These are phyloP conservation scores for Cucurbitaria berberidis DNA, from an alignment of 2,329 filamentous ascomycete species.

Conservation along the genomic window DNA sequence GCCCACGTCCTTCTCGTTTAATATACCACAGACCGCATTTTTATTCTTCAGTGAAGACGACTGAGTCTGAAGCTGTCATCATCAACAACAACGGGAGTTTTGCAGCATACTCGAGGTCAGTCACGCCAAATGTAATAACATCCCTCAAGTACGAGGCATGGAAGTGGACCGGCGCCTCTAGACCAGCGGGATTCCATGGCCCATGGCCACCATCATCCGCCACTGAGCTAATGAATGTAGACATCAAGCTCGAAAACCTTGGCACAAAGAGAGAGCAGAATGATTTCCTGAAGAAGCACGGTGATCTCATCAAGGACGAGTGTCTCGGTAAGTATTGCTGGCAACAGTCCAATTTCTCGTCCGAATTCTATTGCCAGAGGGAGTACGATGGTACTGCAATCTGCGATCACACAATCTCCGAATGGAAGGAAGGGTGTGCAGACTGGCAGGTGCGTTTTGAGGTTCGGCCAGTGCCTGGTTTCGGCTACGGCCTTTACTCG, in stretches of 20 bases:
- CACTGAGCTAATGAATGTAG: slow-evolving; percentile 1
- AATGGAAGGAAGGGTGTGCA: slow-evolving; percentile 7
- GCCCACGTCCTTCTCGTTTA: neutral
- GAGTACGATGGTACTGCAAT: neutral
- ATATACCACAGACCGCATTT: neutral
- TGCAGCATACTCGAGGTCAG: neutral
- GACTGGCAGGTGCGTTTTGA: slow-evolving; percentile 8
- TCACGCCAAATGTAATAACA: neutral
- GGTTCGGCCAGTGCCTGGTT: neutral
- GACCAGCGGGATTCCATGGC: neutral
- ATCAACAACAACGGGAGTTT: too few relatives aligned
- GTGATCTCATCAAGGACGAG: neutral
- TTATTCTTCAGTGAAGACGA: neutral
- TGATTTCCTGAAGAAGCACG: neutral
- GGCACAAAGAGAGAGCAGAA: neutral
- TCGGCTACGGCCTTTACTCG: slow-evolving; percentile 4
- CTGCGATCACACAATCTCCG: slow-evolving; percentile 12
- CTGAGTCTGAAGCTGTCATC: too few relatives aligned
- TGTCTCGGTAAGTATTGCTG: slow-evolving; percentile 13
- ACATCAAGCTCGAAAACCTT: neutral
- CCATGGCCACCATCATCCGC: slow-evolving; percentile 4
- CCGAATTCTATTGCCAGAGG: neutral
- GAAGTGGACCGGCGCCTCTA: neutral
- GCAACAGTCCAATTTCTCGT: neutral
- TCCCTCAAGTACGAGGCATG: neutral